A percentile compares a stretch with the other conserved stretches of the same genome.
Evolutionary conservation across 2,329 filamentous ascomycete species (phyloP).

Genomic region (Fusarium humuli): DNA sequence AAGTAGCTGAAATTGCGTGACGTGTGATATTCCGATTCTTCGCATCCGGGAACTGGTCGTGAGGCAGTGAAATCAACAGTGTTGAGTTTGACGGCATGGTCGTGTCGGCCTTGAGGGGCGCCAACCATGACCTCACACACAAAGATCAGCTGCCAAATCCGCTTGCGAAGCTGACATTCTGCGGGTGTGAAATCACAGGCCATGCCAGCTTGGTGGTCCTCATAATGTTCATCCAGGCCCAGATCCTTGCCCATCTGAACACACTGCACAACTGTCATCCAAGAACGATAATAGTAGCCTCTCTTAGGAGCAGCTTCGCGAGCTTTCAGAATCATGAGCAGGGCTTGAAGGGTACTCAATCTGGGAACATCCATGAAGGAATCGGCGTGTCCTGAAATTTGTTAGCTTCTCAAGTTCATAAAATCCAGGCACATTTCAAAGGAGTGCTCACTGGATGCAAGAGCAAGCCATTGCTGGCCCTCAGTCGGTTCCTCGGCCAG

Average conservation of each 20-base stretch:
- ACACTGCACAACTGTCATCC: slow-evolving; percentile 94
- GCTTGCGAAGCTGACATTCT: slow-evolving; percentile 86
- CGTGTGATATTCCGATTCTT: slow-evolving; percentile 80
- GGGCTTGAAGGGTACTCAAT: slow-evolving; percentile 89
- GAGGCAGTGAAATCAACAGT: slow-evolving; percentile 80
- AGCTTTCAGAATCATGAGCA: slow-evolving; percentile 89
- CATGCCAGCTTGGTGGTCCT: slow-evolving; percentile 78
- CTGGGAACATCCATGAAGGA: slow-evolving; percentile 93
- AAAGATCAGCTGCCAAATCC: slow-evolving; percentile 91
- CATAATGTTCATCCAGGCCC: slow-evolving; percentile 86
- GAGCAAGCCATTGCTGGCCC: slow-evolving; percentile 91
- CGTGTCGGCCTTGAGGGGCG: slow-evolving; percentile 87
- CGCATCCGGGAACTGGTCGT: slow-evolving; percentile 71
- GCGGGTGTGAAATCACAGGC: slow-evolving; percentile 74
- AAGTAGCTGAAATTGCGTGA: slow-evolving; percentile 88
- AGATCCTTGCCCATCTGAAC: slow-evolving; percentile 94
- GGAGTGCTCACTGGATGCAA: slow-evolving; percentile 77
- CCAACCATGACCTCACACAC: slow-evolving; percentile 92
- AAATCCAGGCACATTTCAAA: neutral
- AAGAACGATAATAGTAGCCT: slow-evolving; percentile 96
- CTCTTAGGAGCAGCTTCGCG: slow-evolving; percentile 91
- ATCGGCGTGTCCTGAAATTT: slow-evolving; percentile 79
- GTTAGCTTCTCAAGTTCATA: slow-evolving; percentile 34
- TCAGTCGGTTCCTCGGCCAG: slow-evolving; percentile 85
- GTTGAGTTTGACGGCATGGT: slow-evolving; percentile 79